Percentiles rank a stretch among this genome's conserved stretches.
Conservation (phyloP, 768 basidiomycete genomes). For the Russula lepida region DNA sequence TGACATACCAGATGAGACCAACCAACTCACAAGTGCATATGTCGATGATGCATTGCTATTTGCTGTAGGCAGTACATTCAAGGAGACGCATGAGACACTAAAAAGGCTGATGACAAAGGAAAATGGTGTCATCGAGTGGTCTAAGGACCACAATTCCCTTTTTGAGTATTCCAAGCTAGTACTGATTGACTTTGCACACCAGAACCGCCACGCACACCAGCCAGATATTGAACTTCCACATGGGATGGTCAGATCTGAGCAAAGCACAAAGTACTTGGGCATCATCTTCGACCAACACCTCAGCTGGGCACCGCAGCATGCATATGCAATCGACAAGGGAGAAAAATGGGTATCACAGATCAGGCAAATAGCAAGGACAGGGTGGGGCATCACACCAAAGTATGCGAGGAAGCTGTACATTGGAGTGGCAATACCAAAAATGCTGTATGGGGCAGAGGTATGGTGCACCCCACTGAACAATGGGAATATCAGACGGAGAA, state of each 20-base stretch:
- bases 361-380: background rate
- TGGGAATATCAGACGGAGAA: too few relatives aligned
- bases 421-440: background rate
- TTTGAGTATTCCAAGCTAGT: conserved; percentile 1
- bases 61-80: conserved; percentile 24
- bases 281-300: background rate
- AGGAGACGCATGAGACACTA: background rate
- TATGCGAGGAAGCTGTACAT: background rate
- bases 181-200: background rate
- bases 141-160: background rate
- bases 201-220: too few relatives aligned
- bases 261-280: background rate
- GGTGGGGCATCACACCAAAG: background rate
- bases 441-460: background rate
- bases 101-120: background rate
- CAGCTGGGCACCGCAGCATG: background rate
- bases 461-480: too few relatives aligned
- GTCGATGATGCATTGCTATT: conserved; percentile 12
- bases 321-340: background rate
- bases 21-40: background rate
- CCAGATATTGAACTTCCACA: background rate
- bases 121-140: background rate
- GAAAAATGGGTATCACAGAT: background rate
- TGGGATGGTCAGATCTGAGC: fast-evolving
- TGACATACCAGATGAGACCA: background rate